Evolutionary conservation across 306 rosid species (phyloP), one percentile per base, ranked within the genome.

Genomic region (Castanea sativa): DNA sequence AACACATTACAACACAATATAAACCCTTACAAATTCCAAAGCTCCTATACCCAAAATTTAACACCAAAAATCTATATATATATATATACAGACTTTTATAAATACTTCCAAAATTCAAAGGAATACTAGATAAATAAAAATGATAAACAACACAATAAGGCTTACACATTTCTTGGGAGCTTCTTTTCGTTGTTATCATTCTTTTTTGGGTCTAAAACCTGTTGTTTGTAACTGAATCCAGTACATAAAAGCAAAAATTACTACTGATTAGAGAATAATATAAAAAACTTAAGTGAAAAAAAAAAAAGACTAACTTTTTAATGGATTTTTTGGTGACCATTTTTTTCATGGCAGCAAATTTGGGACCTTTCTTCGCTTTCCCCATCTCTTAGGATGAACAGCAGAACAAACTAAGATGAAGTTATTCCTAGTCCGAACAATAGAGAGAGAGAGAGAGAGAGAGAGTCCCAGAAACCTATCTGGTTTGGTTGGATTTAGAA

Each of bases 291-390:
- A 8, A 41, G 45, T 41, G 45, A 41, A 41, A 41, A 41, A 55
- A 64, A 21, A 1, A 6, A 21, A 14, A 64, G 58, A 11, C 59
- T 32, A 19, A 91, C 99, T 74, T 85, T 81, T 92, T 95, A 68
- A 92, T 92, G n/a, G 97, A 92, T 89, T 92, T 95, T 35, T 89
- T 64, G 63, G 98, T 83, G 77, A 92, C 68, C 10, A 95, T 52
- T 86, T 92, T 95, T 85, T 92, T 95, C 91, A 86, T 87, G 69
- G 88, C 93, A 8, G 99, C 99, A 68, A 95, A 92, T 80, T 95
- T 95, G 15, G 92, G 98, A 12, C 92, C 92, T 64, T 90, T 92
- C 71, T 90, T 90, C 1, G 98, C 97, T 82, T 81, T 92, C 53
- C 93, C 98, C 99, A 95, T 87, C 60, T 85, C 55, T 61, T 80